These are phyloP conservation scores for Lactarius akahatsu DNA, from an alignment of 768 basidiomycete species.

Conservation along the genomic window DNA sequence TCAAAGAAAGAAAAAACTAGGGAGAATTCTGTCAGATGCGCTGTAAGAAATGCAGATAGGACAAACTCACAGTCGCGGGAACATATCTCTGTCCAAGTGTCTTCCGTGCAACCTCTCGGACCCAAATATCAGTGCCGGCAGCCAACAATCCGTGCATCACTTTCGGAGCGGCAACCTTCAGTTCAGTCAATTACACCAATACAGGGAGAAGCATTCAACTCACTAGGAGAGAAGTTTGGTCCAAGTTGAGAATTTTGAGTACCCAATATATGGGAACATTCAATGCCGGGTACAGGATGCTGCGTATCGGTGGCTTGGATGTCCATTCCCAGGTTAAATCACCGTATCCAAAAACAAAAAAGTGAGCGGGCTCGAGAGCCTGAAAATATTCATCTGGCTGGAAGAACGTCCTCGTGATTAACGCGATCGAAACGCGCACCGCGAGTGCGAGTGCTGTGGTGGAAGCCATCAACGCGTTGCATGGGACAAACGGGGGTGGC, in stretches of 20 bases:
- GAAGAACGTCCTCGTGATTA: constrained; percentile 82
- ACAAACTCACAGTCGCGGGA: constrained; percentile 57
- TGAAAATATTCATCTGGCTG: constrained; percentile 99
- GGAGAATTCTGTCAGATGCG: background rate
- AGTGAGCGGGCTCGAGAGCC: constrained; percentile 88
- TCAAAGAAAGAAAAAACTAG: constrained; percentile 76
- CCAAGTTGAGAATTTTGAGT: constrained; percentile 55
- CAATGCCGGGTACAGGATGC: constrained; percentile 75
- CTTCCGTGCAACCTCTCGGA: constrained; percentile 57
- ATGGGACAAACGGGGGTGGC: background rate
- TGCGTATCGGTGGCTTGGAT: constrained; percentile 65
- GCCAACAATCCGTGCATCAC: constrained; percentile 75
- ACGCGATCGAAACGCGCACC: constrained; percentile 59
- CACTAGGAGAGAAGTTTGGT: constrained; percentile 62
- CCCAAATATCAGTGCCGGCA: constrained; percentile 75
- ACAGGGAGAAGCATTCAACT: constrained; percentile 34
- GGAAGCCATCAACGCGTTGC: constrained; percentile 5
- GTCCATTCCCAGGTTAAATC: constrained; percentile 97
- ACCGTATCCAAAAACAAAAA: constrained; percentile 87
- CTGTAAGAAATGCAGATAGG: constrained; percentile 1
- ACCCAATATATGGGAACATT: constrained; percentile 79
- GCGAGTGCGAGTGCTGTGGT: constrained; percentile 40
- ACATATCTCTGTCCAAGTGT: constrained; percentile 59
- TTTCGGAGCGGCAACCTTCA: constrained; percentile 74
- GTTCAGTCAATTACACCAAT: background rate